phyloP scores from a whole-genome alignment of 2,329 filamentous ascomycete species.

The Hirsutella thompsonii region DNA sequence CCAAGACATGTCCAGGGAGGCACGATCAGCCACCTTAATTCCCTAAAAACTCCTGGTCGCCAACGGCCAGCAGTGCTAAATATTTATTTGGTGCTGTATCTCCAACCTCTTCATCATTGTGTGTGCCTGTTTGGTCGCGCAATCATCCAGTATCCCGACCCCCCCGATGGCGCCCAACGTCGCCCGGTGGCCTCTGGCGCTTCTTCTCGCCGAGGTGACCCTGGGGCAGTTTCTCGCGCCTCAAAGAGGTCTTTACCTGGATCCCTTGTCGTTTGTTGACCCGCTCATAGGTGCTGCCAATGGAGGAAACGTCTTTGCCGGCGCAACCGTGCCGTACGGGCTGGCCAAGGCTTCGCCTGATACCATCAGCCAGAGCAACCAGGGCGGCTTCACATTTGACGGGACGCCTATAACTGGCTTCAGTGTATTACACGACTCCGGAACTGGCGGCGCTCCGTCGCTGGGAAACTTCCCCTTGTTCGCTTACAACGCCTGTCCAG shows the following conservation, averaged over 20 bases:
- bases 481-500: slow-evolving; percentile 47
- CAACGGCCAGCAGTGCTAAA: too few relatives aligned
- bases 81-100: too few relatives aligned
- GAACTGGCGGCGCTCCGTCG: slow-evolving; percentile 45
- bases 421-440: slow-evolving; percentile 45
- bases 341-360: slow-evolving; percentile 47
- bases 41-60: too few relatives aligned
- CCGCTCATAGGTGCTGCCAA: slow-evolving; percentile 21
- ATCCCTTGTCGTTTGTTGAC: slow-evolving; percentile 18
- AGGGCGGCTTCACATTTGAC: slow-evolving; percentile 44
- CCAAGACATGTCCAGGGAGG: too few relatives aligned
- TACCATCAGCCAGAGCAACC: slow-evolving; percentile 28
- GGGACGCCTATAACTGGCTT: slow-evolving; percentile 37
- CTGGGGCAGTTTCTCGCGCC: neutral
- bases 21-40: too few relatives aligned
- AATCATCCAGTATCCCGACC: too few relatives aligned
- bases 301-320: slow-evolving; percentile 29
- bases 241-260: slow-evolving; percentile 3
- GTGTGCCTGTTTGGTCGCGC: too few relatives aligned
- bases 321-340: slow-evolving; percentile 29
- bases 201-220: neutral
- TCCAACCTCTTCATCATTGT: too few relatives aligned
- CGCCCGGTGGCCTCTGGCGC: too few relatives aligned
- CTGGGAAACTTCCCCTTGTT: slow-evolving; percentile 66
- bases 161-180: too few relatives aligned